These are phyloP conservation scores for Candida ficus DNA, from an alignment of 805 yeast species.

Conservation along the genomic window DNA sequence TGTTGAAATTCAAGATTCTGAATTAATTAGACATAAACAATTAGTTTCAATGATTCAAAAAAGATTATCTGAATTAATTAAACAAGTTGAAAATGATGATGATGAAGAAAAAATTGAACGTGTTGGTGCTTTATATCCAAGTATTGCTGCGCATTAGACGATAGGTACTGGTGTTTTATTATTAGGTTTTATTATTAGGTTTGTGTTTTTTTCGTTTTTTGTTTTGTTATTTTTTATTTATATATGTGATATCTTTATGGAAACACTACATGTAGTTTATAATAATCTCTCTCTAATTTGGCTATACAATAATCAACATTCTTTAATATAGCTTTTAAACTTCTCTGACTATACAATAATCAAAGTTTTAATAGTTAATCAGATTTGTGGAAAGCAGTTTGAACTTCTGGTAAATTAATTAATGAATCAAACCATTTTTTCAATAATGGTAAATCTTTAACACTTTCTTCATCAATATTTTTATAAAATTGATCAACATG, in stretches of 20 bases:
- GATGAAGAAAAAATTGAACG: background rate
- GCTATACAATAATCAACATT: too few relatives aligned
- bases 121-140: conserved; percentile 17
- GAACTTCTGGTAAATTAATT: conserved; percentile 7
- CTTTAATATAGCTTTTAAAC: too few relatives aligned
- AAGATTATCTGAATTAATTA: conserved; percentile 13
- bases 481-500: conserved; percentile 15
- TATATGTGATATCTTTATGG: too few relatives aligned
- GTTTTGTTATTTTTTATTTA: background rate
- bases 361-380: background rate
- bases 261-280: too few relatives aligned
- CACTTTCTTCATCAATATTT: conserved; percentile 3
- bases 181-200: background rate
- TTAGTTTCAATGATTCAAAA: conserved; percentile 16
- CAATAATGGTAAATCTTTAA: conserved; percentile 2
- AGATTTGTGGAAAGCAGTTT: conserved; percentile 7
- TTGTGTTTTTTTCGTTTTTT: background rate
- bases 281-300: too few relatives aligned
- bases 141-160: conserved; percentile 13
- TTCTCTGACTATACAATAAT: too few relatives aligned
- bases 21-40: conserved; percentile 15
- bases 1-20: conserved; percentile 5
- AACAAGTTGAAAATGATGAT: conserved; percentile 7
- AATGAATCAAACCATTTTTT: conserved; percentile 8
- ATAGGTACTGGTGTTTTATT: too few relatives aligned